phyloP scores from a whole-genome alignment of 2,329 filamentous ascomycete genomes.

The Grosmannia clavigera region DNA sequence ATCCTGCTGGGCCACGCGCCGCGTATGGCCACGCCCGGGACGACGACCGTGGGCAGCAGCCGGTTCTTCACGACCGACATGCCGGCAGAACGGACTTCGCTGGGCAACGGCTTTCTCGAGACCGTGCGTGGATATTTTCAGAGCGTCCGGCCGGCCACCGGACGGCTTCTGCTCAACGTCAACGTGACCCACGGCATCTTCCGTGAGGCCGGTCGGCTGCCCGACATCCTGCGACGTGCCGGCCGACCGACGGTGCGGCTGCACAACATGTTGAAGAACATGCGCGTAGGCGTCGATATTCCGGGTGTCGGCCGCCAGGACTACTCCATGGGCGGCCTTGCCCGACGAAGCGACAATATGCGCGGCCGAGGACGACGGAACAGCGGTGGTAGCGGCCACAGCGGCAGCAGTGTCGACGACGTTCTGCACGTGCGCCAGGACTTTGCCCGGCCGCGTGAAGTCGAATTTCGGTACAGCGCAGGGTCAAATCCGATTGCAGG shows the following conservation, averaged over 20 bases:
- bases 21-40: conserved; percentile 24
- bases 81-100: conserved; percentile 14
- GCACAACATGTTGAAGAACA: conserved; percentile 4
- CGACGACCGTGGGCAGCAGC: conserved; percentile 29
- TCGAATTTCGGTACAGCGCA: neutral
- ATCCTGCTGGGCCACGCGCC: conserved; percentile 33
- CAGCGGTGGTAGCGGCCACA: neutral
- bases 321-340: conserved; percentile 13
- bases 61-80: conserved; percentile 34
- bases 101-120: conserved; percentile 14
- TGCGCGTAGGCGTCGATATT: conserved; percentile 19
- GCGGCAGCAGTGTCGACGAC: neutral
- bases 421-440: neutral
- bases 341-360: conserved; percentile 4
- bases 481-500: neutral
- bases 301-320: conserved; percentile 21
- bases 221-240: conserved; percentile 17
- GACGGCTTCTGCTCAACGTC: conserved; percentile 39
- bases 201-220: conserved; percentile 24
- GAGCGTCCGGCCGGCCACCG: conserved; percentile 40
- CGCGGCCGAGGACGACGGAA: neutral
- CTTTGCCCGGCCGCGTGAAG: conserved; percentile 1
- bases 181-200: conserved; percentile 45
- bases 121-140: conserved; percentile 43
- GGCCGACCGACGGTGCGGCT: conserved; percentile 4